phyloP scores from a whole-genome alignment of 306 rosid genomes.

The Corylus avellana region DNA sequence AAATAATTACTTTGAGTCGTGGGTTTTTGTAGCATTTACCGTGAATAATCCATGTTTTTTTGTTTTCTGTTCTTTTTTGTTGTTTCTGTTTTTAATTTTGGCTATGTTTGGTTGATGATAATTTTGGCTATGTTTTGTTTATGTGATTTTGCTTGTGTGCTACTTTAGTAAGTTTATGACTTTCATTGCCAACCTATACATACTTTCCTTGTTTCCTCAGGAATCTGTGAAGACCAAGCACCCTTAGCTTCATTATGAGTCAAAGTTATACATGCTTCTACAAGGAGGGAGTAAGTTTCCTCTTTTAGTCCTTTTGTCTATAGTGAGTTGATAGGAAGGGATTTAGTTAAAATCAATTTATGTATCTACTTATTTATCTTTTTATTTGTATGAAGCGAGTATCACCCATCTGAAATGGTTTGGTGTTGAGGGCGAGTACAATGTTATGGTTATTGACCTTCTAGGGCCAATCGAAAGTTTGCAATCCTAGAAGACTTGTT shows the following conservation, averaged over 20 bases:
- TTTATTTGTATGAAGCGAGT: conserved; percentile 59
- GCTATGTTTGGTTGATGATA: too few relatives aligned
- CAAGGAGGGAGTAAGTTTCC: conserved; percentile 75
- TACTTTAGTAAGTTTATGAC: background rate
- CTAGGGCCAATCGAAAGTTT: conserved; percentile 70
- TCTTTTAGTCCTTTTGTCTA: conserved; percentile 14
- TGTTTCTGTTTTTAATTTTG: too few relatives aligned
- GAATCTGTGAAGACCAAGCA: too few relatives aligned
- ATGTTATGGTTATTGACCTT: conserved; percentile 95
- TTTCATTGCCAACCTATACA: too few relatives aligned
- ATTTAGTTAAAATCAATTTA: background rate
- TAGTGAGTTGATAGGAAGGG: background rate
- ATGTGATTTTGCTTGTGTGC: background rate
- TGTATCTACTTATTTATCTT: background rate
- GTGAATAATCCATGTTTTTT: too few relatives aligned
- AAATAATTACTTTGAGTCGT: background rate
- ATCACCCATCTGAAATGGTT: conserved; percentile 96
- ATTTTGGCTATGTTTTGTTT: too few relatives aligned
- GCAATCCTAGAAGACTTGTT: conserved; percentile 75
- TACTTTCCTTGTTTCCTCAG: too few relatives aligned
- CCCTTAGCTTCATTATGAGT: too few relatives aligned
- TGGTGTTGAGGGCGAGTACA: conserved; percentile 96
- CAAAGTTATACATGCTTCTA: conserved; percentile 36
- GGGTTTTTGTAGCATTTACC: background rate
- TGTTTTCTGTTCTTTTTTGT: too few relatives aligned